phyloP scores from a whole-genome alignment of 2,329 filamentous ascomycete genomes.

The Botryotinia globosa region DNA sequence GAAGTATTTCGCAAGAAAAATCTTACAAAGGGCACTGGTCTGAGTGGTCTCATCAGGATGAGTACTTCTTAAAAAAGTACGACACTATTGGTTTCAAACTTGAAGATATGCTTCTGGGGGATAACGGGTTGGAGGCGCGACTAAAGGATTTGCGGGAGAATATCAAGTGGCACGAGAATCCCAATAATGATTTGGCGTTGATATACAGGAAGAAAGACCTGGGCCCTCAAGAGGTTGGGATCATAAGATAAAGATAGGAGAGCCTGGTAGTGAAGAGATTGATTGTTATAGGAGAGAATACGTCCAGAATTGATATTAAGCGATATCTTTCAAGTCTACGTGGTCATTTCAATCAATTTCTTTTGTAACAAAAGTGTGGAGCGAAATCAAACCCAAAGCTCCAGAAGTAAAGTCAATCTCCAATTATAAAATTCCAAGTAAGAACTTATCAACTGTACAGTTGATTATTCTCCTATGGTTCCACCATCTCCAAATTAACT shows the following conservation, averaged over 20 bases:
- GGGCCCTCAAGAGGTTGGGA: background rate
- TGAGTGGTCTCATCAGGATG: background rate
- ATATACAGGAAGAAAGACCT: background rate
- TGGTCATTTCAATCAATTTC: background rate
- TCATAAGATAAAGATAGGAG: background rate
- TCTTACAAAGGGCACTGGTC: background rate
- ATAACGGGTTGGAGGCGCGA: background rate
- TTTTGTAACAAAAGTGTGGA: background rate
- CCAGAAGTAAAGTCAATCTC: background rate
- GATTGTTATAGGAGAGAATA: background rate
- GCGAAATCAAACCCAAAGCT: background rate
- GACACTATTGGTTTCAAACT: background rate
- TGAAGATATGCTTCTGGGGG: background rate
- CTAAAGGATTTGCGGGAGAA: background rate
- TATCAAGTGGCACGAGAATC: background rate
- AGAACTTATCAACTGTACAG: background rate
- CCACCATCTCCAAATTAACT: background rate
- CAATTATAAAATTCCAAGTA: background rate
- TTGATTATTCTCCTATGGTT: background rate
- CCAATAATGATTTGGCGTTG: background rate
- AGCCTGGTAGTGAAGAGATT: background rate
- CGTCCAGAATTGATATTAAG: background rate
- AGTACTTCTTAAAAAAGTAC: background rate
- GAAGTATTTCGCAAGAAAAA: accelerated
- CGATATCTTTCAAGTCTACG: background rate